A percentile compares a stretch with the other conserved stretches of the same genome.
Evolutionary conservation across 2,329 filamentous ascomycete genomes (phyloP).

Genomic region (Epichloe amarillans): DNA sequence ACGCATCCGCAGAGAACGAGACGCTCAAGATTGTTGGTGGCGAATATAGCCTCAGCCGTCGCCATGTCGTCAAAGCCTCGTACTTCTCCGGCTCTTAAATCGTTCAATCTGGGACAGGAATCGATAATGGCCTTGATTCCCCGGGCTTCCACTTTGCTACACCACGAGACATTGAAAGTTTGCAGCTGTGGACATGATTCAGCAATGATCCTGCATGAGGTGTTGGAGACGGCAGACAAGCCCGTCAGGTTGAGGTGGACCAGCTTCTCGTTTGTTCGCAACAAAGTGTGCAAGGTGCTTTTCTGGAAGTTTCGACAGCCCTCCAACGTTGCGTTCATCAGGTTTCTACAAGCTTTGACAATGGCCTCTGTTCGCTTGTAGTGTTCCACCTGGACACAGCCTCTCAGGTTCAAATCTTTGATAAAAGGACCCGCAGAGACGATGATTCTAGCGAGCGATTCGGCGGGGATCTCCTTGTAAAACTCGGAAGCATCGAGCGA

Average conservation of each 20-base stretch:
- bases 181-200: slow-evolving; percentile 71
- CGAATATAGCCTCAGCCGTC: slow-evolving; percentile 62
- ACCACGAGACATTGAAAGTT: slow-evolving; percentile 85
- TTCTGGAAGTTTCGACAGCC: slow-evolving; percentile 76
- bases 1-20: slow-evolving; percentile 69
- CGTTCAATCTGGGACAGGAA: slow-evolving; percentile 58
- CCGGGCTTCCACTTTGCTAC: slow-evolving; percentile 66
- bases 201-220: slow-evolving; percentile 74
- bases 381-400: slow-evolving; percentile 79
- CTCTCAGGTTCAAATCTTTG: slow-evolving; percentile 76
- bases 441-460: slow-evolving; percentile 75
- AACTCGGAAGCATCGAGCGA: slow-evolving; percentile 74
- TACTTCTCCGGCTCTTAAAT: slow-evolving; percentile 73
- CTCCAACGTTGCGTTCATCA: slow-evolving; percentile 78
- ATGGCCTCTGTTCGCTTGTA: slow-evolving; percentile 66
- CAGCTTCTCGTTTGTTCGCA: slow-evolving; percentile 60
- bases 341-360: slow-evolving; percentile 72
- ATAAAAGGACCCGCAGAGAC: slow-evolving; percentile 78
- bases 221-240: slow-evolving; percentile 65
- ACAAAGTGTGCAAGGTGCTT: slow-evolving; percentile 63
- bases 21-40: slow-evolving; percentile 69
- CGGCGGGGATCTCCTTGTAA: slow-evolving; percentile 74
- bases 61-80: slow-evolving; percentile 62
- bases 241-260: slow-evolving; percentile 81
- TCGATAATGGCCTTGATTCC: slow-evolving; percentile 63